These are phyloP conservation scores for Didymella keratinophila DNA, from an alignment of 2,329 filamentous ascomycete species.

Conservation along the genomic window DNA sequence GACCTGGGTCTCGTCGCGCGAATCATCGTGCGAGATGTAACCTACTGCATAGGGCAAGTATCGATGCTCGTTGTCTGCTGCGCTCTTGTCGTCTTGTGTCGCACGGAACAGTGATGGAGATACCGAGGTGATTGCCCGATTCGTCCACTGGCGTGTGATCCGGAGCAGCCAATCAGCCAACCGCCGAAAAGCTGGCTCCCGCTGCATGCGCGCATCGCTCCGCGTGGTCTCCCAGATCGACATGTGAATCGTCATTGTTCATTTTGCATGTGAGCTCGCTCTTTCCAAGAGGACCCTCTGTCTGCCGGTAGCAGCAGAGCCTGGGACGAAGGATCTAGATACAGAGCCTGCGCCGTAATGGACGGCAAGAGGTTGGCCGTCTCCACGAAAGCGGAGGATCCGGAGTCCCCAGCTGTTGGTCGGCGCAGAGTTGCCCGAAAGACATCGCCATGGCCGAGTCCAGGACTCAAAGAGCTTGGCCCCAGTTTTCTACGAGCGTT, in stretches of 20 bases:
- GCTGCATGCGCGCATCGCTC: slow-evolving; percentile 27
- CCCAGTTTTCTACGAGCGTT: slow-evolving; percentile 8
- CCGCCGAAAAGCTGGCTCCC: slow-evolving; percentile 17
- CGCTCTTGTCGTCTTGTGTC: background rate
- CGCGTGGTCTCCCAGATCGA: slow-evolving; percentile 23
- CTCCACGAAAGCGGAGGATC: slow-evolving; percentile 16
- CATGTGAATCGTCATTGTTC: slow-evolving; percentile 26
- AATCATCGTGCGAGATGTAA: slow-evolving; percentile 1
- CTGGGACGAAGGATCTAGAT: background rate
- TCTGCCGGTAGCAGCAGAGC: background rate
- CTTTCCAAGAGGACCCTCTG: background rate
- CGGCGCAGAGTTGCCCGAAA: slow-evolving; percentile 15
- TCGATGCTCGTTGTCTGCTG: background rate
- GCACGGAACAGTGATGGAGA: background rate
- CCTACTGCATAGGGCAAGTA: slow-evolving; percentile 11
- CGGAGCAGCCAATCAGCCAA: slow-evolving; percentile 22
- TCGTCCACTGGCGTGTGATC: background rate
- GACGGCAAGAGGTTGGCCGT: slow-evolving; percentile 11
- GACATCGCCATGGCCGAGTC: slow-evolving; percentile 11
- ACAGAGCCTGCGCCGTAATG: background rate
- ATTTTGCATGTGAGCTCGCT: slow-evolving; percentile 20
- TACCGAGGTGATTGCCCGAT: slow-evolving; percentile 13
- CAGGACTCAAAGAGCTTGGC: slow-evolving; percentile 11
- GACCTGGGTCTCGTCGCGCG: slow-evolving; percentile 1
- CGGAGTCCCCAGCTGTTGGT: slow-evolving; percentile 14